Conservation (phyloP, 2,329 filamentous ascomycete species). For the Aureobasidium sp. region DNA sequence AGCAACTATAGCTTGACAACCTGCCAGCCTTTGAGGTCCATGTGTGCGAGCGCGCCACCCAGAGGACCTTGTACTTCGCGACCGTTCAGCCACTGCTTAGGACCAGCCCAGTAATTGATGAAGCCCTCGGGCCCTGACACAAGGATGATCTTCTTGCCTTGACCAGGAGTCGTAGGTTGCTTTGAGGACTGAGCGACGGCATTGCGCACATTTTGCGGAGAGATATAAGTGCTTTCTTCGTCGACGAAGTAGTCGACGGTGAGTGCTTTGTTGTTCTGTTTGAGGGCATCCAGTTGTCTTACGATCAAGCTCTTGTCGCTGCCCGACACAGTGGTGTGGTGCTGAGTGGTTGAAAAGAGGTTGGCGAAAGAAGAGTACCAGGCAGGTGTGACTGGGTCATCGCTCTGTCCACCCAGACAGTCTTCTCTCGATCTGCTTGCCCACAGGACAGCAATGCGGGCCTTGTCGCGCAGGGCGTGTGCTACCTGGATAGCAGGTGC, state of each 20-base stretch:
- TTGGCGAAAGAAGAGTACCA: conserved; percentile 1
- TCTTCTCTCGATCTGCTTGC: conserved; percentile 64
- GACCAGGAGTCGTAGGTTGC: conserved; percentile 18
- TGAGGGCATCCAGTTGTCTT: conserved; percentile 63
- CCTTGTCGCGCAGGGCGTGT: conserved; percentile 39
- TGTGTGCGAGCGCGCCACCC: conserved; percentile 57
- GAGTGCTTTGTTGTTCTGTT: conserved; percentile 47
- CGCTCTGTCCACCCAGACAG: conserved; percentile 53
- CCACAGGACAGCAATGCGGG: conserved; percentile 68
- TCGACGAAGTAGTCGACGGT: conserved; percentile 72
- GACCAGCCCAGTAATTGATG: conserved; percentile 69
- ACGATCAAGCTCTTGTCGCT: conserved; percentile 55
- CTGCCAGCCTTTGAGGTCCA: conserved; percentile 53
- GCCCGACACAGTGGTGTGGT: conserved; percentile 8
- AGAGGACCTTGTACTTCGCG: conserved; percentile 68
- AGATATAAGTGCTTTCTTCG: conserved; percentile 64
- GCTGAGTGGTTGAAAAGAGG: neutral
- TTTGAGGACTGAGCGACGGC: conserved; percentile 16
- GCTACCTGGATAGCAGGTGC: conserved; percentile 81
- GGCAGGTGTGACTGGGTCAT: conserved; percentile 29
- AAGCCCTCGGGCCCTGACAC: conserved; percentile 91
- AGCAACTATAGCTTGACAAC: conserved; percentile 50
- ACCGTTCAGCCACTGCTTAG: conserved; percentile 68
- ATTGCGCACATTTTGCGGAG: conserved; percentile 31
- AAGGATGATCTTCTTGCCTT: conserved; percentile 59